Evolutionary conservation across 768 basidiomycete species (phyloP), one percentile per base, ranked within the genome.

Genomic region (Amanita pseudoporphyria): DNA sequence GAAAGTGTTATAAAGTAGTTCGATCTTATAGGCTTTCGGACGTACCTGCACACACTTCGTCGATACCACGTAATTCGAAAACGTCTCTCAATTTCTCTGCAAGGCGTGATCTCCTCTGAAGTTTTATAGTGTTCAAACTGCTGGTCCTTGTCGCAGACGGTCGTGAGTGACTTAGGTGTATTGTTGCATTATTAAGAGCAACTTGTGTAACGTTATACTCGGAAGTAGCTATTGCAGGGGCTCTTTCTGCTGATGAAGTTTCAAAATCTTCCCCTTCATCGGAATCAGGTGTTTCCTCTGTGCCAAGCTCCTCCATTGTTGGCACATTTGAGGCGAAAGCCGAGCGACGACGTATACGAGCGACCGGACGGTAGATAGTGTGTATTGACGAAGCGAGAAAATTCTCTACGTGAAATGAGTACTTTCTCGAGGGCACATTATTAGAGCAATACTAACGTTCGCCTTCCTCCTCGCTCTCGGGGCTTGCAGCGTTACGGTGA

Each of bases 81-180:
- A 98, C 81, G 41, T 94, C 88, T 62, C 78, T 79, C 49, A 99
- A 66, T 67, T 94, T 96, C 68, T 87, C 82, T 1, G 90, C 93
- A 35, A 99, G 68, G 39, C 80, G 79, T 22, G 75, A 72, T 51
- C 88, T 73, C 46, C 88, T 73, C 58, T 82, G 71, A 6, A 81
- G 54, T 54, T 78, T 74, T 44, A 95, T 80, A 30, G 90, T 84
- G 12, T 84, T 69, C 71, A 90, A 74, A 63, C 87, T 82, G 33
- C 81, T 79, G 51, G 74, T 60, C 42, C 74, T 78, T 50, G 69
- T 68, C 35, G 60, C 59, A 37, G 49, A 12, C 10, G 41, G 49
- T 13, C 40, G 41, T 10, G 16, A 10, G 16, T 32, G 26, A 18
- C 22, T 43, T 16, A 6, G 22, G 19, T 16, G 14, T 9, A 19